Conservation (phyloP, 495 filamentous ascomycete species). For the Xylaria telfairii region DNA sequence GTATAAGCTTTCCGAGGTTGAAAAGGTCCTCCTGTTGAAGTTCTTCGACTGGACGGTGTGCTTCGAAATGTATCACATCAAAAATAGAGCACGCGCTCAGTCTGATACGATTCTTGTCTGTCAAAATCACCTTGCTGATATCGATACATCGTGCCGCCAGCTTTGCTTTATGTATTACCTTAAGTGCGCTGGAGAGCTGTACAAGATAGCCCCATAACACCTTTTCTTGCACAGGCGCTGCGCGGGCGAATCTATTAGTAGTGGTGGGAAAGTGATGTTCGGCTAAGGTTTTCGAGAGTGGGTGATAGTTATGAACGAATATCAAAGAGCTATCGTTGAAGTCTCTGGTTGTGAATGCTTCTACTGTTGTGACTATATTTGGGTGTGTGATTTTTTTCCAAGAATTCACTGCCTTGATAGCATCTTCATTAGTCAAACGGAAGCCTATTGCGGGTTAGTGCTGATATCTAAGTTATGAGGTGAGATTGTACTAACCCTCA, state of each 20-base stretch:
- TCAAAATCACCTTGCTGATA: conserved; percentile 82
- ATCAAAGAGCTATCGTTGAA: conserved; percentile 96
- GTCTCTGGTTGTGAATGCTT: conserved; percentile 89
- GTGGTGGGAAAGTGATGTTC: conserved; percentile 77
- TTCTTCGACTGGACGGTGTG: conserved; percentile 67
- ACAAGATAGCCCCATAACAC: conserved; percentile 90
- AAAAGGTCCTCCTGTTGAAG: conserved; percentile 88
- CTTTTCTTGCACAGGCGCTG: conserved; percentile 70
- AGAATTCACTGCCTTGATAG: conserved; percentile 82
- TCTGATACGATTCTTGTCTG: conserved; percentile 83
- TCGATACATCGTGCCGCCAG: conserved; percentile 86
- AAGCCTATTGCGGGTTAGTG: conserved; percentile 37
- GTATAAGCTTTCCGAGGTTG: conserved; percentile 81
- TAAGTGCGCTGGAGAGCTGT: conserved; percentile 88
- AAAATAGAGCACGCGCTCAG: conserved; percentile 85
- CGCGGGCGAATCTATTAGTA: conserved; percentile 50
- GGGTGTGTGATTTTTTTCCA: conserved; percentile 89
- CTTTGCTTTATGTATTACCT: conserved; percentile 78
- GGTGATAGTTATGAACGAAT: conserved; percentile 92
- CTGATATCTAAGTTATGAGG: not conserved
- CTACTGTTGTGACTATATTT: conserved; percentile 84
- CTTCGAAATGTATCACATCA: conserved; percentile 83
- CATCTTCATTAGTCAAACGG: conserved; percentile 84
- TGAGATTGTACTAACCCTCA: conserved; percentile 62
- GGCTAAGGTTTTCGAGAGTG: conserved; percentile 84